Base-by-base conservation (phyloP, 345 rosid species). In the Rhodamnia rubescens region DNA sequence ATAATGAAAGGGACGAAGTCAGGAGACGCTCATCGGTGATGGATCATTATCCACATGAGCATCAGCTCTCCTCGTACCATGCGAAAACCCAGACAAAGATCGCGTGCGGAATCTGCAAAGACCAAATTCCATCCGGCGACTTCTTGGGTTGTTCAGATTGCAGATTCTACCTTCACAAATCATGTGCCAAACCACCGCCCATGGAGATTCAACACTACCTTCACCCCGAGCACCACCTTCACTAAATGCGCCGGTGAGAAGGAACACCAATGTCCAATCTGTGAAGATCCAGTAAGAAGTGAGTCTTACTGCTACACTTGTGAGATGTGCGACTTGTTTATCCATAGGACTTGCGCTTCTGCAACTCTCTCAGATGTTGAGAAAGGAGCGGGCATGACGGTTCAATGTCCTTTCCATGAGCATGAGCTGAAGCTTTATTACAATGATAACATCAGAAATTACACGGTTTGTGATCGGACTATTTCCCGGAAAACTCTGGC, bases 71-170 rank as follows among this genome's bases (percentile, higher is more conserved):
- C 83, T 44, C 53, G 15, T 58, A 58, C 32, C 69, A 58, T 58
- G n/a, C 32, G 0, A 58, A 12, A 52, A 26, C 11, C 27, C 5
- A 1, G 0, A 44, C 49, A 18, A 0, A 0, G 6, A 29, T 26
- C 11, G 0, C 0, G 11, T 81, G 53, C 53, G 1, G 2, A 0
- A 21, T 7, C 10, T 81, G 54, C 24, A 0, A 0, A 1, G 0
- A 26, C 0, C 0, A 0, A 1, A 81, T 44, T 5, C 1, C 8
- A 0, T 26, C 54, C 1, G 83, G 53, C 0, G 5, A 81, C 53
- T 81, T 26, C 5, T 24, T 49, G 0, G 32, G 54, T 9, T 81
- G 83, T 49, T 2, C 3, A 0, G 32, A 52, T 4, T 81, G 83
- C 21, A 27, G 3, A 26, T 13, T 81, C 29, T 81, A 49, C 49